These are phyloP conservation scores for Setaria italica DNA, from an alignment of 202 grass and related monocot genomes.

Conservation along the genomic window DNA sequence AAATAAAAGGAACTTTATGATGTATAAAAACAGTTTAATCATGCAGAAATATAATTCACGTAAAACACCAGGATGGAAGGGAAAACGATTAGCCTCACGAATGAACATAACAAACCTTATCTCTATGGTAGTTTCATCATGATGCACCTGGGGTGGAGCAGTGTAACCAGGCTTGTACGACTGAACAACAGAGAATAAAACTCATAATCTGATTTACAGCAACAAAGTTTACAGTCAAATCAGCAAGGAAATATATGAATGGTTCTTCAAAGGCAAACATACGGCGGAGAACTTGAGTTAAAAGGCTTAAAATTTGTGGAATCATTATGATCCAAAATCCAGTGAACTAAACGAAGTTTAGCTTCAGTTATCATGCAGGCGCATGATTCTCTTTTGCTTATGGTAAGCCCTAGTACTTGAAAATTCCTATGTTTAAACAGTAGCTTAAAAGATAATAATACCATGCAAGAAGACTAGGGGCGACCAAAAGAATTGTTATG, in stretches of 20 bases:
- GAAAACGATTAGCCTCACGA: background rate
- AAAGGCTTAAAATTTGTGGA: background rate
- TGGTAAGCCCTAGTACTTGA: background rate
- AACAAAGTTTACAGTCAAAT: conserved; percentile 39
- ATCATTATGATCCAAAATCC: background rate
- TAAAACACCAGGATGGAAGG: conserved; percentile 13
- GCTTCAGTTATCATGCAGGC: background rate
- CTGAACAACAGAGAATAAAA: conserved; percentile 59
- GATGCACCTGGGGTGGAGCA: conserved; percentile 58
- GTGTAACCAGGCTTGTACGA: conserved; percentile 84
- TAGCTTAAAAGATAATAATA: background rate
- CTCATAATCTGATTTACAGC: conserved; percentile 49
- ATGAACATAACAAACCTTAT: conserved; percentile 59
- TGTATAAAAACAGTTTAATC: background rate
- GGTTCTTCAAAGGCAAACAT: background rate
- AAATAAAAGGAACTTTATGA: conserved; percentile 27
- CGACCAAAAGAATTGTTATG: background rate
- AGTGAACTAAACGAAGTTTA: conserved; percentile 13
- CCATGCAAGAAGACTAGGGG: background rate
- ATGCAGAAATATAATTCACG: conserved; percentile 23
- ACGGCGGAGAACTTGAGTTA: conserved; percentile 1
- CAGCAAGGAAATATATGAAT: conserved; percentile 39
- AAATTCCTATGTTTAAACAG: conserved; percentile 17
- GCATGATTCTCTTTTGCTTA: background rate
- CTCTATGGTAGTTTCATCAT: conserved; percentile 84